Conservation (phyloP, 306 rosid genomes). For the Malus fusca region DNA sequence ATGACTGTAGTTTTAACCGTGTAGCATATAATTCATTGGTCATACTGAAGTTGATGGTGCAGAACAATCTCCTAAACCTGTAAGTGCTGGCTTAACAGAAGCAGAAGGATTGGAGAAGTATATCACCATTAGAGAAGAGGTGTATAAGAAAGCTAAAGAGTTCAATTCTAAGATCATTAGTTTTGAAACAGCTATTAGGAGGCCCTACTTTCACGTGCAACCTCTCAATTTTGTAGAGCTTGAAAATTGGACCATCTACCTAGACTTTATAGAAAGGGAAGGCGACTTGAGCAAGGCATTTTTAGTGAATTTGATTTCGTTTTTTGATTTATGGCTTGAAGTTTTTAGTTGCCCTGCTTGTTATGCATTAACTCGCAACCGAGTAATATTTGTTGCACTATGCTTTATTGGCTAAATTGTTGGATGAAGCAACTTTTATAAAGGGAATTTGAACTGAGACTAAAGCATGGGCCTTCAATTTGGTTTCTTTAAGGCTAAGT, state of each 20-base stretch:
- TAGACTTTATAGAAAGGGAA: constrained; percentile 85
- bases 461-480: too few species aligned
- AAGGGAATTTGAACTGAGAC: too few species aligned
- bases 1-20: too few species aligned
- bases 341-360: constrained; percentile 33
- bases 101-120: constrained; percentile 99
- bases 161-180: constrained; percentile 96
- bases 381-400: too few species aligned
- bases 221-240: constrained; percentile 92
- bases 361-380: constrained; percentile 16
- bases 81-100: constrained; percentile 83
- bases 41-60: constrained; percentile 25
- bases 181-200: constrained; percentile 97
- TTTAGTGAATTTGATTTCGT: constrained; percentile 27
- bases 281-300: constrained; percentile 93
- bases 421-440: too few species aligned
- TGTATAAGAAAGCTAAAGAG: constrained; percentile 96
- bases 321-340: constrained; percentile 10
- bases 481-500: too few species aligned
- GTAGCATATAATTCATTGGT: too few species aligned
- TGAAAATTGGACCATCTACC: constrained; percentile 94
- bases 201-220: constrained; percentile 98
- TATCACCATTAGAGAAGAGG: constrained; percentile 91
- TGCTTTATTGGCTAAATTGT: too few species aligned
- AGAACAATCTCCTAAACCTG: constrained; percentile 59